Base-by-base conservation (phyloP, 1,139 yeast genomes). In the Yamadazyma blattariae region DNA sequence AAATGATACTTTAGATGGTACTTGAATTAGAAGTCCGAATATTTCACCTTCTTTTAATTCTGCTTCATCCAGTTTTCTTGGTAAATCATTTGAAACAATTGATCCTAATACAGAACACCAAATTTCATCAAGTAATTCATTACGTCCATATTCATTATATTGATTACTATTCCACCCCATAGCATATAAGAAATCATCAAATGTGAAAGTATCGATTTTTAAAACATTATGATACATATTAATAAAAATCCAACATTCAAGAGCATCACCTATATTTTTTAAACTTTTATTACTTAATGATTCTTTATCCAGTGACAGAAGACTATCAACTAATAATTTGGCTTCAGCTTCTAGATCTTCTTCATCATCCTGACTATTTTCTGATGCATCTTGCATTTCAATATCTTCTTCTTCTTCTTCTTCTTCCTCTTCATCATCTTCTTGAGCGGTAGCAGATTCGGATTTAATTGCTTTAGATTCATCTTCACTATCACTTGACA, bases 191-290 rank as follows among this genome's bases (percentile, higher is more conserved):
- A 79, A 84, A 51, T 85, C 94, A 57, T 87, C 95, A 61, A 83
- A 84, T 0, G 94, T 82, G 46, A 86, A 82, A 0, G 85, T 76
- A 51, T 83, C 90, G 15, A 87, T 63, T 12, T 73, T 57, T 33
- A 85, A 61, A 1, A 86, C 79, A 22, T 71, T 71, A 46, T 79
- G 79, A 52, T 81, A 87, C 35, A 85, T 74, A 51, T 86, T 86
- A 31, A 86, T 59, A 47, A 87, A 87, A 6, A 77, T 65, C 95
- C 95, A 87, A 4, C 74, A 59, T 52, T 84, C 90, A 25, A 87
- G 56, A 1, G 82, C 74, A 35, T 73, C 74, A 41, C 59, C 66
- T 2, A 63, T 47, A 5, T 29, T 43, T 31, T 25, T 36, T 21
- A 47, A 31, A 32, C 29, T 39, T 10, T 32, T 20, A 4, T 34